phyloP scores from a whole-genome alignment of 768 basidiomycete genomes.

The Dentipellis fragilis region DNA sequence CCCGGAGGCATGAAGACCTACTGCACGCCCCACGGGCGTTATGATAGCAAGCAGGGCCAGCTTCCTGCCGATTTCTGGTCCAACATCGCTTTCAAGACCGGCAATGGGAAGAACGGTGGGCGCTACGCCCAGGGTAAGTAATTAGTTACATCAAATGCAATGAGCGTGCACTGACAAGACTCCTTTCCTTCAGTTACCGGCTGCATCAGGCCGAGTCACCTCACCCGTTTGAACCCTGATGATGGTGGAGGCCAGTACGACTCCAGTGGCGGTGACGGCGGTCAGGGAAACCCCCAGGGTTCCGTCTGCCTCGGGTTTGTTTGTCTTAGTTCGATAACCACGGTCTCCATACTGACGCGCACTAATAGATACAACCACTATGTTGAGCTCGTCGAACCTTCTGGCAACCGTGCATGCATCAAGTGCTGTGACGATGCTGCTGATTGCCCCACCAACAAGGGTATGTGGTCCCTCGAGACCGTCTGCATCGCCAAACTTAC shows the following conservation, averaged over 20 bases:
- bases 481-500: not conserved
- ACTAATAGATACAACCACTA: constrained; percentile 42
- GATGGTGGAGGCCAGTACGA: constrained; percentile 51
- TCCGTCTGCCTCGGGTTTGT: constrained; percentile 42
- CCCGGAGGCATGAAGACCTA: constrained; percentile 47
- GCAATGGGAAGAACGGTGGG: constrained; percentile 29
- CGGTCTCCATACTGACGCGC: not conserved
- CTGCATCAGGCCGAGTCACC: constrained; percentile 36
- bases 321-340: not conserved
- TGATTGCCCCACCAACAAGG: constrained; percentile 44
- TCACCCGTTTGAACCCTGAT: constrained; percentile 33
- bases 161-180: constrained; percentile 21
- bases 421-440: constrained; percentile 44
- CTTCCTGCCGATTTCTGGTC: constrained; percentile 40
- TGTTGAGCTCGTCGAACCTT: constrained; percentile 48
- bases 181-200: constrained; percentile 37
- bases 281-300: constrained; percentile 40
- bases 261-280: constrained; percentile 41
- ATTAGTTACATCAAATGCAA: not conserved
- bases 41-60: constrained; percentile 32
- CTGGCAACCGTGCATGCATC: constrained; percentile 41
- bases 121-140: constrained; percentile 28
- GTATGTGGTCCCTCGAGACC: constrained; percentile 18
- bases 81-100: constrained; percentile 35
- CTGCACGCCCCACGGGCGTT: constrained; percentile 35